Evolutionary conservation across 129 eudicot species (phyloP), one percentile per base, ranked within the genome.

Genomic region (Arctium minus): DNA sequence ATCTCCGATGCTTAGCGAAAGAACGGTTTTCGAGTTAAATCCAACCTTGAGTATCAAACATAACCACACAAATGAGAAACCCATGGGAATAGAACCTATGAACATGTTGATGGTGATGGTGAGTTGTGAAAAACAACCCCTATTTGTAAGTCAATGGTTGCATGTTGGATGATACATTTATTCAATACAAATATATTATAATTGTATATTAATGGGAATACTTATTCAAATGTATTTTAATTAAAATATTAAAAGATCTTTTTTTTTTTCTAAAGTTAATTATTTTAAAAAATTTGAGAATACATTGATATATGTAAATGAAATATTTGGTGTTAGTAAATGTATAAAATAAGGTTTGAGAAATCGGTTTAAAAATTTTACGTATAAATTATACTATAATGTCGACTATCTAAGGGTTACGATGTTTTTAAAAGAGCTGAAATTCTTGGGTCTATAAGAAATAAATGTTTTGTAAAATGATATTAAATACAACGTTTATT

Each of bases 71-170:
- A 82, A 75, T 13, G 13, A 64, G 68, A 75, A 69, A 44, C 38
- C 69, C 85, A 82, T 82, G 53, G 42, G 13, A 81, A 74, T 17
- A 33, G n/a, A 42, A 50, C 50, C 85, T 53, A 53, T 53, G 22
- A 53, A 53, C 7, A 53, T 17, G 11, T 38, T 79, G 79, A 78
- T 73, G 40, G 60, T 81, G 74, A 46, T 73, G 39, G 40, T 73
- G 79, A 37, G 60, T 12, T 72, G 72, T 37, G 62, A 73, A 38
- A 38, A 81, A 56, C 29, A 73, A 71, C 22, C 29, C 67, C 6
- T 48, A 18, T 38, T 65, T 39, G 15, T 39, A 64, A 74, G 85
- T 81, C 85, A 81, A 81, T 64, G 33, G 74, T 74, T 81, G 85
- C 85, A 62, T 81, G 42, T 74, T 81, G 80, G 46, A 40, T 73